phyloP scores from a whole-genome alignment of 768 basidiomycete genomes.

The Lactifluus echinatus region DNA sequence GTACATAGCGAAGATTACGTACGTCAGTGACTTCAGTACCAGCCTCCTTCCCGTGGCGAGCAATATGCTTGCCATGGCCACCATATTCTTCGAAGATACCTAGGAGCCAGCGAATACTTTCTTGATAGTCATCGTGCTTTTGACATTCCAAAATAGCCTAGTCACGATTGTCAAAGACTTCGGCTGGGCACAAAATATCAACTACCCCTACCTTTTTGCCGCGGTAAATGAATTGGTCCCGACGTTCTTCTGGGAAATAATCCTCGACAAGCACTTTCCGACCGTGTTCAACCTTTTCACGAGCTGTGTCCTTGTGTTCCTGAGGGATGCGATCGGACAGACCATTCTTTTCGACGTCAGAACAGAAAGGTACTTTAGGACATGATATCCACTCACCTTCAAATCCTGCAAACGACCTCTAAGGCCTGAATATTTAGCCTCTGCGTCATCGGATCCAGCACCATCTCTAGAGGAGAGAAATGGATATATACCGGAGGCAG shows the following conservation, averaged over 20 bases:
- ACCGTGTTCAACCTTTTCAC: slow-evolving; percentile 47
- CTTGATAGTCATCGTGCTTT: slow-evolving; percentile 85
- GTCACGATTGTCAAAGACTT: not conserved
- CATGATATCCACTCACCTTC: slow-evolving; percentile 25
- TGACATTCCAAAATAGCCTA: slow-evolving; percentile 87
- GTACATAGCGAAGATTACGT: slow-evolving; percentile 12
- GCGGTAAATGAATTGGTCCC: slow-evolving; percentile 90
- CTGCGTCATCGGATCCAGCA: slow-evolving; percentile 26
- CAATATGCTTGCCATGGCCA: slow-evolving; percentile 37
- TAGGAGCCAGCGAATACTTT: slow-evolving; percentile 67
- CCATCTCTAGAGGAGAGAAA: slow-evolving; percentile 15
- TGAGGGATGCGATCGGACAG: slow-evolving; percentile 54
- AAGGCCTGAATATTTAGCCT: slow-evolving; percentile 32
- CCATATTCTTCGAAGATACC: slow-evolving; percentile 55
- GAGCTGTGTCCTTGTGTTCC: slow-evolving; percentile 51
- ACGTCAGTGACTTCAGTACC: slow-evolving; percentile 23
- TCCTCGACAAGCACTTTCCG: slow-evolving; percentile 70
- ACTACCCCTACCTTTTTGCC: slow-evolving; percentile 64
- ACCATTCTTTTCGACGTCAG: slow-evolving; percentile 27
- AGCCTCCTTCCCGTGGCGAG: slow-evolving; percentile 28
- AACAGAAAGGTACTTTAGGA: not conserved
- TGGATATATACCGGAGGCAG: not conserved
- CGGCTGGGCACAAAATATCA: no score
- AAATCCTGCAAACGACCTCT: slow-evolving; percentile 27
- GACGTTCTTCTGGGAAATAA: slow-evolving; percentile 82